Evolutionary conservation across 176 grass and related monocot genomes (phyloP).

Genomic region (Carex kokanica): DNA sequence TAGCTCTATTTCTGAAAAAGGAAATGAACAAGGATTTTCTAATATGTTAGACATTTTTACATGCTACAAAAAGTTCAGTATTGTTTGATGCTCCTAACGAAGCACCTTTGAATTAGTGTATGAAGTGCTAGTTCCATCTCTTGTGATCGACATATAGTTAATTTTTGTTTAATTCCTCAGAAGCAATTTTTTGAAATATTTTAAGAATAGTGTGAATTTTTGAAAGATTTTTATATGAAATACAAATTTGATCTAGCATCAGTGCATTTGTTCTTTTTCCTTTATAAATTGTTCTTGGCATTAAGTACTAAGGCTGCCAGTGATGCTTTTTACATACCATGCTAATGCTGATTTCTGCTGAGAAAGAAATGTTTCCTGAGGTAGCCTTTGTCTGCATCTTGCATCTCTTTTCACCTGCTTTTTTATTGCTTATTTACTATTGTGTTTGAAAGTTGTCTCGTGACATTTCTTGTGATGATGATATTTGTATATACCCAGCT

Average conservation of each 20-base stretch:
- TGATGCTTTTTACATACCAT: slow-evolving; percentile 74
- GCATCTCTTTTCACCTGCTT: not conserved
- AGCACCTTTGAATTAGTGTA: not conserved
- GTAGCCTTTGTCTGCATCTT: slow-evolving; percentile 28
- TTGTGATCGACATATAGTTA: no score
- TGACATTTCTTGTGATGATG: slow-evolving; percentile 1
- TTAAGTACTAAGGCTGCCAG: slow-evolving; percentile 38
- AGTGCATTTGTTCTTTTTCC: not conserved
- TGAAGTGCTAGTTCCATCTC: not conserved
- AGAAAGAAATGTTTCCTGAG: slow-evolving; percentile 56
- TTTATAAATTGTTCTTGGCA: not conserved
- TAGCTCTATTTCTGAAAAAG: not conserved
- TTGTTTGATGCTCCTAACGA: not conserved
- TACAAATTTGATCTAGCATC: not conserved
- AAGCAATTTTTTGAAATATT: not conserved
- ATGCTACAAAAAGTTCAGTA: not conserved
- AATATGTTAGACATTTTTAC: not conserved
- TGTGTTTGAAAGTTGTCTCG: not conserved
- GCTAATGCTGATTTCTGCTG: slow-evolving; percentile 69
- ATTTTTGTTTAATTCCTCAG: not conserved
- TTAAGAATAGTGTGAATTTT: not conserved
- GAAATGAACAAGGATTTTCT: not conserved
- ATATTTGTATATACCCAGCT: slow-evolving; percentile 66
- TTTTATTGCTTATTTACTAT: not conserved
- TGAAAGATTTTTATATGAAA: not conserved